phyloP scores from a whole-genome alignment of 768 basidiomycete species.

The Galerina sulciceps region DNA sequence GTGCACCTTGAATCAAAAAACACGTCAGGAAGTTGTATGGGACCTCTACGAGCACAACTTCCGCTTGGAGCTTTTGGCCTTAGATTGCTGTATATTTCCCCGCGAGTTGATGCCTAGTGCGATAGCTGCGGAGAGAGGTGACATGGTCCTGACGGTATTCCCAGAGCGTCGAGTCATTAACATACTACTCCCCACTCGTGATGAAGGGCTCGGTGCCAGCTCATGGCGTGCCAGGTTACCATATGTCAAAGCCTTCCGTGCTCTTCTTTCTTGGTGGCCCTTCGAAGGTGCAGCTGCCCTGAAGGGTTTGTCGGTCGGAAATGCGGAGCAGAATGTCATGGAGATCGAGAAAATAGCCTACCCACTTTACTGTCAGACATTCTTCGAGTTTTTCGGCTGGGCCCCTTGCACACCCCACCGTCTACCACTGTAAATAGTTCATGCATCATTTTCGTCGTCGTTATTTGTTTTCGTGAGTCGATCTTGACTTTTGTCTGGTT shows the following conservation, averaged over 20 bases:
- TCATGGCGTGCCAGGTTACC: background rate
- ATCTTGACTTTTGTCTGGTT: no score
- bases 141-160: conserved; percentile 1
- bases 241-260: conserved; percentile 10
- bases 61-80: conserved; percentile 9
- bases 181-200: background rate
- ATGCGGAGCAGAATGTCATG: background rate
- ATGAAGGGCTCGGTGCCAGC: conserved; percentile 4
- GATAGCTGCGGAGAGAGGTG: background rate
- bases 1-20: background rate
- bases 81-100: conserved; percentile 11
- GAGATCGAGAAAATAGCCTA: conserved; percentile 5
- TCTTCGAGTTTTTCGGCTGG: conserved; percentile 6
- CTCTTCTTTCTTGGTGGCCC: conserved; percentile 1
- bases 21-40: conserved; percentile 13
- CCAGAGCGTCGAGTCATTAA: background rate
- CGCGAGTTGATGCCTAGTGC: background rate
- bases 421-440: background rate
- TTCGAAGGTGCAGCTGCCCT: background rate
- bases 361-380: conserved; percentile 13
- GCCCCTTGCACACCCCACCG: conserved; percentile 5
- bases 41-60: conserved; percentile 19
- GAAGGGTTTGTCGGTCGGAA: background rate
- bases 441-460: background rate
- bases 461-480: background rate